Evolutionary conservation across 306 rosid species (phyloP).

Genomic region (Rubus idaeus): DNA sequence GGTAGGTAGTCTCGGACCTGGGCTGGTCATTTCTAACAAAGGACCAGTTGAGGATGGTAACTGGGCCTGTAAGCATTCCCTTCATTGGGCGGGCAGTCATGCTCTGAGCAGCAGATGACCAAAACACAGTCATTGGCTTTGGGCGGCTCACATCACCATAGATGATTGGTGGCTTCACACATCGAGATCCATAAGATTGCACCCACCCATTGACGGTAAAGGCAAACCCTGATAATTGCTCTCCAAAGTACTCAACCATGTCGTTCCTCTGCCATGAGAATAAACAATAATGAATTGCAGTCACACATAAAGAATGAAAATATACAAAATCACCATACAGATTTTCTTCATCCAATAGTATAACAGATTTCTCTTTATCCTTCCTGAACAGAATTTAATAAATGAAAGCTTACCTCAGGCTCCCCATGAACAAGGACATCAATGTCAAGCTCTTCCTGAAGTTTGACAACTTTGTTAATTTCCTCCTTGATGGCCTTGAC

Average conservation of each 20-base stretch:
- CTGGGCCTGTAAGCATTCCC: conserved; percentile 99
- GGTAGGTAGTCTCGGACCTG: conserved; percentile 81
- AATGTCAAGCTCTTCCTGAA: conserved; percentile 89
- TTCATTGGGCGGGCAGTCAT: conserved; percentile 76
- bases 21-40: conserved; percentile 88
- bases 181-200: conserved; percentile 93
- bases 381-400: background rate
- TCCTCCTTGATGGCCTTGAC: conserved; percentile 69
- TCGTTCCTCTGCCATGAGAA: conserved; percentile 75
- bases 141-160: conserved; percentile 98
- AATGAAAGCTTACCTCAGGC: conserved; percentile 69
- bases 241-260: conserved; percentile 95
- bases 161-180: conserved; percentile 97
- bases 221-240: conserved; percentile 83
- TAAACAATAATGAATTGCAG: conserved; percentile 24
- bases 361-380: background rate
- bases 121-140: conserved; percentile 73
- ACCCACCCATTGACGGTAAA: conserved; percentile 91
- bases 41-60: conserved; percentile 96
- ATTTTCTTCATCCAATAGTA: background rate
- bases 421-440: conserved; percentile 95
- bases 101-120: conserved; percentile 51
- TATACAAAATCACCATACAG: too few species aligned
- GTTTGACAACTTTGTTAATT: conserved; percentile 69
- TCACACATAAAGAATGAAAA: background rate